phyloP scores from a whole-genome alignment of 192 early-diverging fungal species.

The Glomus cerebriforme region DNA sequence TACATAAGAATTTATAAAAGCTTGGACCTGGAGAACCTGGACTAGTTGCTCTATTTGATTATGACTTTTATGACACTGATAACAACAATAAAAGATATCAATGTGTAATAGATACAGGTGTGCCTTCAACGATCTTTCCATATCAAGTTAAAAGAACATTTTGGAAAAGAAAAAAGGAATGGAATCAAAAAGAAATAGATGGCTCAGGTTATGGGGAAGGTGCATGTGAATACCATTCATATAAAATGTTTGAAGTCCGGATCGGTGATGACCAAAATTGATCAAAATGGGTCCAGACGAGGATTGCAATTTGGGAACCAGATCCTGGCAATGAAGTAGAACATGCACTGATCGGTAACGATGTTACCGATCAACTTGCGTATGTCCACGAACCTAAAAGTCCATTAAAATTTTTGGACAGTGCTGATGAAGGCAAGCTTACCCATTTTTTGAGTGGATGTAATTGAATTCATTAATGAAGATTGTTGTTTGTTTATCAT shows the following conservation, averaged over 20 bases:
- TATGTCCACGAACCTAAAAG: neutral
- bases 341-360: constrained; percentile 30
- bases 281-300: constrained; percentile 20
- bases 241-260: constrained; percentile 4
- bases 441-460: neutral
- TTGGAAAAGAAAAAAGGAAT: neutral
- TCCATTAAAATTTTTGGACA: constrained; percentile 8
- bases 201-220: neutral
- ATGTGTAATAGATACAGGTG: constrained; percentile 28
- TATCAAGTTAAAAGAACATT: constrained; percentile 15
- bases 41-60: neutral
- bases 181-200: neutral
- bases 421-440: neutral
- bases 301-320: constrained; percentile 18
- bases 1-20: too few relatives aligned
- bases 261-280: constrained; percentile 8
- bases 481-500: too few relatives aligned
- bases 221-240: neutral
- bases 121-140: constrained; percentile 15
- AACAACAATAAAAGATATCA: constrained; percentile 26
- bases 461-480: neutral
- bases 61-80: constrained; percentile 7
- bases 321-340: neutral
- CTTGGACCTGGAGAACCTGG: too few relatives aligned
- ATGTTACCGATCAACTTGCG: constrained; percentile 24